Base-by-base conservation (phyloP, 2,329 filamentous ascomycete genomes). In the Cyanodermella asteris region DNA sequence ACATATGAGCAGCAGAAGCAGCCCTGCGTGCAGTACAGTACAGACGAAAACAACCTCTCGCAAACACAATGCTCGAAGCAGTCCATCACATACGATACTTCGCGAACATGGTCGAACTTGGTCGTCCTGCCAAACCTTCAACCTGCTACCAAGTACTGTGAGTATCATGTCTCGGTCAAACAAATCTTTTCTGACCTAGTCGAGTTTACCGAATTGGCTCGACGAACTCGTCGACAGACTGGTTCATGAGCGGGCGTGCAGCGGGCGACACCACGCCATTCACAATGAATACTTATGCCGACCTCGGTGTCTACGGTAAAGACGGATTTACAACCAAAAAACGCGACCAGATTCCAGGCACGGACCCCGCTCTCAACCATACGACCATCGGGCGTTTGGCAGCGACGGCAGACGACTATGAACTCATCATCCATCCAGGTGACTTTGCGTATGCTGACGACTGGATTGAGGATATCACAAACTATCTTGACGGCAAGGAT, bases 41-140 rank as follows among this genome's bases (percentile, higher is more conserved):
- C 31, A 14, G 31, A 31, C 10, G 28, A 26, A 13, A 29, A 39
- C 24, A 20, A 28, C 9, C 32, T 48, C 13, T 26, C 28, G 24
- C 10, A 34, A 14, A 29, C 28, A 13, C 39, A 42, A 11, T 32
- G 31, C 5, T 43, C 40, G 16, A 27, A 36, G 16, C 31, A 39
- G 10, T 45, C 42, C 1, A 25, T 41, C 4, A 44, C 43, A 2
- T 46, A 45, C 32, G 28, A 33, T 10, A 45, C 42, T 10, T 45
- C 43, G 7, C 30, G 34, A n/a, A 46, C 42, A 1, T 46, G 44
- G 33, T 41, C 39, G 37, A 47, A 40, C 26, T 31, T 35, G 29
- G 37, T 40, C 7, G 22, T 23, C 2, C 27, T 40, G 14, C 22
- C 29, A 4, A 34, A 30, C 13, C 24, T 42, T 11, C 20, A 36